Base-by-base conservation (phyloP, 441 rosid genomes). In the Manihot esculenta region DNA sequence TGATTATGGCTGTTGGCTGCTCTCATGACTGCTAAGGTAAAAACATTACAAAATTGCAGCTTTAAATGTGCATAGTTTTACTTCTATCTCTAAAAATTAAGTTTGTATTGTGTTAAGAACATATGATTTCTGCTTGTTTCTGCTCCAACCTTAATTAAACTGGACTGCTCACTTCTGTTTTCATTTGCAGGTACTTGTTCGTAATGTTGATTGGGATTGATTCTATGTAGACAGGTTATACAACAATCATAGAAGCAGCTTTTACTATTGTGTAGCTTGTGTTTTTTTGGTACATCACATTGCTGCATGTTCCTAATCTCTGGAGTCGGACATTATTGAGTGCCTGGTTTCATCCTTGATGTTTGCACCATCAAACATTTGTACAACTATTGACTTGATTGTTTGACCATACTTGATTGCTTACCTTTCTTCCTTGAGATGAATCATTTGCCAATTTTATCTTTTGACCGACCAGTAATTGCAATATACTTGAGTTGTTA, bases 171-270 rank as follows among this genome's bases (percentile, higher is more conserved):
- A 47, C 21, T 30, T 69, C 53, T 33, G 4, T 0, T 50, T 56
- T 72, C 51, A 14, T 68, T 70, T 68, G 30, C 79, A 75, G 81
- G 81, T 72, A 54, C 30, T 45, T 53, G 42, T 49, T 69, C 50
- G 23, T 42, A 15, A 11, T 54, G 76, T 73, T 66, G 73, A 42
- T 23, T 61, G 62, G 42, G 21, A 47, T 56, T 35, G 41, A 35
- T 35, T 35, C 53, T 45, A 33, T 54, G 53, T 67, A 64, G 64
- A 59, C 26, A 47, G 48, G 64, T 70, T 67, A 20, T 69, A 58
- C 42, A 65, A 55, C 53, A 50, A 23, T 17, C 58, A 12, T 45
- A 53, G 41, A 45, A 51, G 51, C 63, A 69, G 54, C 63, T n/a
- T 64, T 50, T 66, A 68, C 51, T 47, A 63, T 18, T 11, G 17